Base-by-base conservation (phyloP, 2,329 filamentous ascomycete species). In the Fusarium pininemorale region DNA sequence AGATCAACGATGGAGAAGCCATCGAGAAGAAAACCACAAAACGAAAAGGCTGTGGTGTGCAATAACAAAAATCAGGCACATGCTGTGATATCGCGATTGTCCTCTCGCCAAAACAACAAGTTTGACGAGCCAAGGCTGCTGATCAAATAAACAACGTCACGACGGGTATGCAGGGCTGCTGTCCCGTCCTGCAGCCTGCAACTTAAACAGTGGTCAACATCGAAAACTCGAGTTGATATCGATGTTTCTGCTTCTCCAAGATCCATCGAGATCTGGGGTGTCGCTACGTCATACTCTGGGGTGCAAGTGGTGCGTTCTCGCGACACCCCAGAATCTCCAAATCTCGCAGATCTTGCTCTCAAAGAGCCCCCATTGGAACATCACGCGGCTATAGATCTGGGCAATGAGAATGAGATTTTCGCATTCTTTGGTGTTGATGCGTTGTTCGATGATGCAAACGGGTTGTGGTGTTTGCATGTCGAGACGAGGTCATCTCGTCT, bases 231-330 rank as follows among this genome's bases (percentile, higher is more conserved):
- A 69, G 64, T 57, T 70, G 65, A 66, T 62, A 63, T 71, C 56
- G 42, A 69, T 53, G 45, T 51, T 53, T 67, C 24, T 50, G 37
- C 24, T 60, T 48, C 47, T 63, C 42, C 26, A 63, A 50, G 50
- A 57, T 37, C 61, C 69, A 77, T 77, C 72, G 67, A 77, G 75
- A 77, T 77, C 72, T 48, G 57, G 61, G 66, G 64, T 69, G 41
- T 15, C 48, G 48, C 72, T 75, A 77, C 75, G 75, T 77, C 75
- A 77, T 77, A 70, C 55, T 72, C 74, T 47, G 72, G 75, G 75
- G 74, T 60, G 65, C 20, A 35, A 66, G 60, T 51, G 51, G 62
- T 51, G 39, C 14, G 51, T 51, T 58, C 47, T 64, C 64, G 47
- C 59, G 39, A 70, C 58, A 54, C 66, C 70, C 70, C 70, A 57